A percentile compares a stretch with the other conserved stretches of the same genome.
phyloP scores from a whole-genome alignment of 2,329 filamentous ascomycete genomes.

The Diaporthe vaccinii region DNA sequence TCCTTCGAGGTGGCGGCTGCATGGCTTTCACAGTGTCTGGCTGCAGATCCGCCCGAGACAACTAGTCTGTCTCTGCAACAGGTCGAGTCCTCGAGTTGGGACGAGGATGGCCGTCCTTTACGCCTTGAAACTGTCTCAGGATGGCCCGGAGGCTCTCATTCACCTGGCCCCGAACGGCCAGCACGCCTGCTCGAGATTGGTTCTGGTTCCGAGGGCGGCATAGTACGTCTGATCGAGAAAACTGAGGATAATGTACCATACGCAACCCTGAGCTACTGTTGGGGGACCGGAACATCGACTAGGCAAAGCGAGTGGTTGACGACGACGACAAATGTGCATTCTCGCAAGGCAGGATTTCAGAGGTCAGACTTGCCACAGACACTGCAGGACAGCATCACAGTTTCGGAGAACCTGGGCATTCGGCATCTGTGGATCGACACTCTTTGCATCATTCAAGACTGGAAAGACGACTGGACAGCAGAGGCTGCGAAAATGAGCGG shows the following conservation, averaged over 20 bases:
- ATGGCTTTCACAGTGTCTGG: background rate
- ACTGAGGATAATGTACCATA: background rate
- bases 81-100: no score
- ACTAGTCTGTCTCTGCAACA: background rate
- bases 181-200: background rate
- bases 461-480: background rate
- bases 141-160: background rate
- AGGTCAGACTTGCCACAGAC: background rate
- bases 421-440: background rate
- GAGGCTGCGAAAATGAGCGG: background rate
- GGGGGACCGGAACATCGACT: background rate
- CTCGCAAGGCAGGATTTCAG: background rate
- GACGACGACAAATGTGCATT: background rate
- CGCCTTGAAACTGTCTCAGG: background rate
- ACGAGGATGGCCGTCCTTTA: background rate
- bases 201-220: background rate
- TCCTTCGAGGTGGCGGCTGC: constrained; percentile 1
- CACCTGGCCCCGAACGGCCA: background rate
- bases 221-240: background rate
- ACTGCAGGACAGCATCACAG: background rate
- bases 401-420: background rate
- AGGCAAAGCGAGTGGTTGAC: background rate
- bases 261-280: constrained; percentile 2
- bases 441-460: background rate
- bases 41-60: background rate